Base-by-base conservation (phyloP, 2,329 filamentous ascomycete genomes). In the Diplocarpon mali region DNA sequence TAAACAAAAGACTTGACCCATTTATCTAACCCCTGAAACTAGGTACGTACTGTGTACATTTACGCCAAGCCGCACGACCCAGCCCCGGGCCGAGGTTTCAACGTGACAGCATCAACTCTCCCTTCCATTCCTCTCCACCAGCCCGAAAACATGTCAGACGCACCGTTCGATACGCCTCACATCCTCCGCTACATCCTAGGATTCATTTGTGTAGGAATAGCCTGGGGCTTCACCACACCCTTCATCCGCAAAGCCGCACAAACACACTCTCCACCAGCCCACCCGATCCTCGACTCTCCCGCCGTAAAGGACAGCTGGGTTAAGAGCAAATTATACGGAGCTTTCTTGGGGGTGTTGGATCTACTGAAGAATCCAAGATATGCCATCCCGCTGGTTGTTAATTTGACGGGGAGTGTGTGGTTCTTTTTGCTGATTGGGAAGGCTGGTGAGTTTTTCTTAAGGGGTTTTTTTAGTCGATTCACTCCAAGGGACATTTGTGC, bases 391-490 rank as follows among this genome's bases (percentile, higher is more conserved):
- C 65, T 96, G 55, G 66, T 95, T 42, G 66, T 95, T 47, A 96
- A 96, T 62, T 67, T 96, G 42, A 95, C 90, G 2, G 90, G 90
- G 27, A 94, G 87, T 60, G 74, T 95, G 44, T 96, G 90, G 90
- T 96, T 96, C 66, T 96, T 96, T 57, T 66, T 96, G 54, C 69
- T 96, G 53, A 90, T 96, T 65, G 90, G 90, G 6, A 78, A 92
- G 63, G 89, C 89, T 57, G 88, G 88, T 93, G 65, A 56, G 83
- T 41, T 9, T 32, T 39, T 5, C 11, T 16, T n/a, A n/a, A n/a
- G n/a, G n/a, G n/a, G 34, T 45, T 16, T 12, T 40, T 40, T 20
- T 16, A 32, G 30, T 32, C 29, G 8, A 8, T 8, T 12, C 11
- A 32, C 30, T 32, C 5, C 4, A 9, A 32, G n/a, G 30, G 30